Base-by-base conservation (phyloP, 169 alveolate genomes). In the Ichthyophthirius multifiliis region DNA sequence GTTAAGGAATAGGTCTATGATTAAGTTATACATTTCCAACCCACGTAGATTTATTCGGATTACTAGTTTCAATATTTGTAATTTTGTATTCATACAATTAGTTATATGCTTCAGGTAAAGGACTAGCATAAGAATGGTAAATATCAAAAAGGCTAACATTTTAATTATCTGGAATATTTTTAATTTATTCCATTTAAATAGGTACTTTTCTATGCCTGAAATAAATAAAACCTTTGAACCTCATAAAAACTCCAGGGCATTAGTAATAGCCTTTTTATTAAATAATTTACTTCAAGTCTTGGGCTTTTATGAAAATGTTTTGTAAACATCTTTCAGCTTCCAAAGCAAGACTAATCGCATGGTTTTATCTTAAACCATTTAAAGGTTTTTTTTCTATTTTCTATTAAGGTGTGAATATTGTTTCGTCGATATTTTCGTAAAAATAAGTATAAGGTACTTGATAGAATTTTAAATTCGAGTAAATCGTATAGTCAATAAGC, bases 201-300 rank as follows among this genome's bases (percentile, higher is more conserved):
- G 71, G 71, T 55, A 27, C 31, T 27, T 34, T 39, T 27, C 71
- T 34, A 23, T 55, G 71, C 23, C 71, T 34, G 71, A 55, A 55
- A 6, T 55, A 55, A 39, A 55, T 39, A 27, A 55, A 55, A 55
- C 71, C 71, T 55, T 55, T 55, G 31, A 27, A 55, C 31, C 71
- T 55, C 71, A 55, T 55, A 23, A 55, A 55, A 55, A 55, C 31
- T 27, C 71, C 71, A 55, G 71, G 71, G 16, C 71, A 55, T 55
- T 55, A 34, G 15, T 15, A 55, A 16, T 55, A 55, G 5, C 71
- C 71, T 7, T 55, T 55, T 55, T 55, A 34, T 27, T 39, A 39
- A 5, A 55, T 27, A 2, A 55, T 55, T 27, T 39, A 39, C 71
- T 55, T 55, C 43, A 55, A 39, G 39, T 55, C 71, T 55, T 55